A percentile compares a stretch with the other conserved stretches of the same genome.
Conservation (phyloP, 805 yeast genomes). For the Zygosaccharomyces siamensis region DNA sequence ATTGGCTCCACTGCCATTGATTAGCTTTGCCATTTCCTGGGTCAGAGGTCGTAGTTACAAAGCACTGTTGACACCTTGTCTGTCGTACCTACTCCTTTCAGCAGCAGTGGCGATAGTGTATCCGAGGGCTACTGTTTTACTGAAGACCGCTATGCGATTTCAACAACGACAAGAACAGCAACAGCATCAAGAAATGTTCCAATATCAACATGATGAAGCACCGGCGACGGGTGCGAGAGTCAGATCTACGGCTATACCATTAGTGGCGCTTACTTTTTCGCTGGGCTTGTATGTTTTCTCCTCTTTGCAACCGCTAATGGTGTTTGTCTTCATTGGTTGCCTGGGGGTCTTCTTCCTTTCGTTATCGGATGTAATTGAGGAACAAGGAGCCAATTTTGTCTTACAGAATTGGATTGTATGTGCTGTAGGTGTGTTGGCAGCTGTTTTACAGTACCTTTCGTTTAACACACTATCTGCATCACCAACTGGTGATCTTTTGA, state of each 20-base stretch:
- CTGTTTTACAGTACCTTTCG: conserved; percentile 35
- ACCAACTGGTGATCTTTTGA: conserved; percentile 12
- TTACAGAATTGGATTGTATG: conserved; percentile 22
- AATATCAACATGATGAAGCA: not conserved
- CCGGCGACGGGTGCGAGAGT: not conserved
- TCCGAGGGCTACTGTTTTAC: not conserved
- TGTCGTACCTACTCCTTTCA: not conserved
- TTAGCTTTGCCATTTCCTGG: conserved; percentile 1
- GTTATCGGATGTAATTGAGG: conserved; percentile 21
- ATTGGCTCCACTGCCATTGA: not conserved
- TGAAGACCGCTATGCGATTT: not conserved
- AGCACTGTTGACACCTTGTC: not conserved
- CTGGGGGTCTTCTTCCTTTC: conserved; percentile 25
- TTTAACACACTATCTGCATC: conserved; percentile 24
- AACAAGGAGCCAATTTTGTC: conserved; percentile 7
- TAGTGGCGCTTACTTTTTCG: conserved; percentile 4
- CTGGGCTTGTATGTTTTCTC: conserved; percentile 6
- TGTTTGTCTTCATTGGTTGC: conserved; percentile 32
- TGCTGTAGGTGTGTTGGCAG: conserved; percentile 31
- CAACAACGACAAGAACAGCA: not conserved
- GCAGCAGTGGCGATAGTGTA: not conserved
- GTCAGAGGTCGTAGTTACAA: not conserved
- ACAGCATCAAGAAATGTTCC: not conserved
- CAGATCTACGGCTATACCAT: not conserved
- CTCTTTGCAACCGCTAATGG: conserved; percentile 26